Evolutionary conservation across 352 stramenopile species (phyloP).

Genomic region (Phytopythium oedochilum): DNA sequence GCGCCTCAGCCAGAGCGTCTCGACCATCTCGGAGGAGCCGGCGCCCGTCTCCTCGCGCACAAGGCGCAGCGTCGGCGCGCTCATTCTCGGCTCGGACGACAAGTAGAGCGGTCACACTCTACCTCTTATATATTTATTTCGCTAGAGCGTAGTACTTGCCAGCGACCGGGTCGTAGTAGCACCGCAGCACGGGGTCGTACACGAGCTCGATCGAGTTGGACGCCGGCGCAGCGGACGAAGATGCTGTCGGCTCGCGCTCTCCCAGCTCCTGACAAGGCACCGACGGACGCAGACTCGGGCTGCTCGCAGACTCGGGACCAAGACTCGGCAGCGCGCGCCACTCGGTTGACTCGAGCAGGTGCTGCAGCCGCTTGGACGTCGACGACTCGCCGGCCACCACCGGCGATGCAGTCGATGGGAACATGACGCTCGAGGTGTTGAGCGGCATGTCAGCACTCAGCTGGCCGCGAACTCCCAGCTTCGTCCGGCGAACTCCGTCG

Average conservation of each 20-base stretch:
- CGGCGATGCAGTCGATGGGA: neutral
- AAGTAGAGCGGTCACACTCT: neutral
- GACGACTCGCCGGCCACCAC: slow-evolving; percentile 11
- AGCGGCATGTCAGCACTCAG: neutral
- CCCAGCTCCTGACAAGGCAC: slow-evolving; percentile 1
- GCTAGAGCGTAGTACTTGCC: slow-evolving; percentile 86
- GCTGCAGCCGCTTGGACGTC: slow-evolving; percentile 40
- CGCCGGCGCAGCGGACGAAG: slow-evolving; percentile 4
- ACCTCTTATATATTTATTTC: slow-evolving; percentile 34
- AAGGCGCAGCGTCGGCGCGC: slow-evolving; percentile 31
- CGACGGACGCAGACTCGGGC: neutral
- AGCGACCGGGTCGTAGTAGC: slow-evolving; percentile 74
- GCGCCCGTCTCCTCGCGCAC: slow-evolving; percentile 21
- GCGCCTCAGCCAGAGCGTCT: slow-evolving; percentile 12
- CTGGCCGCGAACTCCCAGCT: neutral
- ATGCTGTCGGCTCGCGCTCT: no score
- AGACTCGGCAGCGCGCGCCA: slow-evolving; percentile 19
- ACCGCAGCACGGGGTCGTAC: slow-evolving; percentile 80
- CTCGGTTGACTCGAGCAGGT: slow-evolving; percentile 65
- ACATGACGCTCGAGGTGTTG: neutral
- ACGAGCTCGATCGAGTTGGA: slow-evolving; percentile 62
- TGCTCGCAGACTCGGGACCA: neutral
- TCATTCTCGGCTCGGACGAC: slow-evolving; percentile 48
- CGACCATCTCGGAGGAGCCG: slow-evolving; percentile 26
- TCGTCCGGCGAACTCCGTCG: neutral